Evolutionary conservation across 345 rosid species (phyloP).

Genomic region (Firmiana major): DNA sequence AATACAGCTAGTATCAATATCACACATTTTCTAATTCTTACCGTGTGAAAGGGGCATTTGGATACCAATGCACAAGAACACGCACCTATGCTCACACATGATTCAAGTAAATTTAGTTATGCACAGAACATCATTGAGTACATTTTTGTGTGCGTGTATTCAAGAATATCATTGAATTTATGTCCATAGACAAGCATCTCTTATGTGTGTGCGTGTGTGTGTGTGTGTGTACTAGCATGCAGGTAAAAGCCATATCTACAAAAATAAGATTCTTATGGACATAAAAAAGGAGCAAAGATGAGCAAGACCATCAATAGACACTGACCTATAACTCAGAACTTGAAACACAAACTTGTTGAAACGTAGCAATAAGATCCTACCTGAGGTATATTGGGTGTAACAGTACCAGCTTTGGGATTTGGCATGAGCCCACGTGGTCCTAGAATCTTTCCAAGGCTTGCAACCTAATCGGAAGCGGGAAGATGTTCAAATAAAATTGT

Average conservation of each 20-base stretch:
- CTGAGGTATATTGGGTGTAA: slow-evolving; percentile 84
- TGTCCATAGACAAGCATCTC: neutral
- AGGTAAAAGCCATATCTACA: neutral
- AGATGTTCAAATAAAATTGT: neutral
- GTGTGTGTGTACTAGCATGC: neutral
- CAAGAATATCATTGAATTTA: neutral
- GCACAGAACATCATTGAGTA: no score
- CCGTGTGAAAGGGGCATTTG: neutral
- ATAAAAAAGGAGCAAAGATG: neutral
- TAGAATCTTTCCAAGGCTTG: slow-evolving; percentile 89
- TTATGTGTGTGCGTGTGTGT: no score
- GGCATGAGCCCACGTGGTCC: slow-evolving; percentile 99
- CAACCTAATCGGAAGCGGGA: slow-evolving; percentile 57
- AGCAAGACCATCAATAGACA: neutral
- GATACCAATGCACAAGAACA: neutral
- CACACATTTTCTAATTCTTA: neutral
- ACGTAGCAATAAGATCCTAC: slow-evolving; percentile 28
- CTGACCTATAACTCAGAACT: neutral
- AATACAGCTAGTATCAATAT: neutral
- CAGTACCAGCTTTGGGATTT: slow-evolving; percentile 98
- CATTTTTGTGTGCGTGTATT: no score
- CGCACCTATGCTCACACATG: neutral
- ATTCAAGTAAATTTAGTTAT: neutral
- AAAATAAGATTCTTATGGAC: neutral
- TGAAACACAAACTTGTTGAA: neutral